Base-by-base conservation (phyloP, 805 yeast species). In the Candida suzukii region DNA sequence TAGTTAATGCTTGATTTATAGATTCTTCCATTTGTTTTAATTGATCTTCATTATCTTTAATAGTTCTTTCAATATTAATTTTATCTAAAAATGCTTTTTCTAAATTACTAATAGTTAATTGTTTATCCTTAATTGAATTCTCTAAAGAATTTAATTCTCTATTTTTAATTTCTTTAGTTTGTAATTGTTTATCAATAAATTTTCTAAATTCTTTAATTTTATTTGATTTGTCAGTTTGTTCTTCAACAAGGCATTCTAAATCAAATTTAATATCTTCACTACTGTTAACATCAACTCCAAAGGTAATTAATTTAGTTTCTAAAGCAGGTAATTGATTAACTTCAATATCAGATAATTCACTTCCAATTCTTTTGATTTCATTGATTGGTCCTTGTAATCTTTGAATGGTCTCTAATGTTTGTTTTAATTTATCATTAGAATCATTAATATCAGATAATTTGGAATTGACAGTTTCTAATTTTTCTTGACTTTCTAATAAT, bases 41-140 rank as follows among this genome's bases (percentile, higher is more conserved):
- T 45, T 46, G 58, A 34, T 53, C 49, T 12, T 67, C 52, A 32
- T 59, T 54, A 16, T 67, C 74, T 2, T 51, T 50, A 7, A 77
- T 61, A 3, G 66, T 51, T 20, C 52, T 62, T 41, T 63, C 59
- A 40, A 74, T 51, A 40, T 63, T 67, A 18, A 61, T 61, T 28
- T 70, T 64, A 42, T 78, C 83, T 36, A 68, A 54, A 25, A 76
- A 60, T 5, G 76, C 60, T 37, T 64, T 67, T 50, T 80, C 84
- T 42, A 77, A 54, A 35, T 72, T 68, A 47, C 76, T 74, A 21
- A 84, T 71, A 3, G 54, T 50, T 35, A 82, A 56, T 49, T 68
- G 66, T 40, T 71, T 68, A 48, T 80, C 85, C 43, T 78, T 77
- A 13, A 79, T 58, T 28, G 59, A 58, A 27, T 63, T 68, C 43